Evolutionary conservation across 331 rosid genomes (phyloP).

Genomic region (Dryas integrifolia): DNA sequence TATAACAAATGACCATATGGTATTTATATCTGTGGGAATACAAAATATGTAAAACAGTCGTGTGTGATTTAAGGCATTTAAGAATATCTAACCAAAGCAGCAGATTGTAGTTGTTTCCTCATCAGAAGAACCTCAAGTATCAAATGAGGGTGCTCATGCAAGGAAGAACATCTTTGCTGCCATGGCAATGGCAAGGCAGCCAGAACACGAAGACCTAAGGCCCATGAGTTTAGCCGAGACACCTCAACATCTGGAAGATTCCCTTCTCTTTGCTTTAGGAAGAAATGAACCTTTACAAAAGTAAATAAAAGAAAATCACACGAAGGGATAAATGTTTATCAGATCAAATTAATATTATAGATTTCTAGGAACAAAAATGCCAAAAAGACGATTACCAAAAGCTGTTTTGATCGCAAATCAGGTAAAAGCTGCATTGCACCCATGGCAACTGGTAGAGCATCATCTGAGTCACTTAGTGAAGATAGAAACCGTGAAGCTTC

Average conservation of each 20-base stretch:
- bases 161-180: conserved; percentile 98
- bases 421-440: conserved; percentile 99
- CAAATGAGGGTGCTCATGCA: conserved; percentile 92
- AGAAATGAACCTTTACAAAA: conserved; percentile 85
- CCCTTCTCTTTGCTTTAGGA: conserved; percentile 96
- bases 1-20: background rate
- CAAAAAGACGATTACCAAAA: conserved; percentile 63
- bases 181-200: conserved; percentile 92
- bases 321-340: conserved; percentile 18
- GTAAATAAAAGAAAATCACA: conserved; percentile 29
- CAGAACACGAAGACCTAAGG: conserved; percentile 95
- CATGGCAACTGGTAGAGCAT: conserved; percentile 98
- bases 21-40: conserved; percentile 11
- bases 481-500: conserved; percentile 99
- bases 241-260: conserved; percentile 82
- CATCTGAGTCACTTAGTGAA: conserved; percentile 83
- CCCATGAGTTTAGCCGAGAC: conserved; percentile 96
- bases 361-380: conserved; percentile 21
- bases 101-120: conserved; percentile 96
- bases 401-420: conserved; percentile 93
- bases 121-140: conserved; percentile 90
- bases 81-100: conserved; percentile 61
- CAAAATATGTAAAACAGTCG: background rate
- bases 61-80: conserved; percentile 23
- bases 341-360: background rate